These are phyloP conservation scores for Trichoderma brevicompactum DNA, from an alignment of 2,329 filamentous ascomycete genomes.

Conservation along the genomic window DNA sequence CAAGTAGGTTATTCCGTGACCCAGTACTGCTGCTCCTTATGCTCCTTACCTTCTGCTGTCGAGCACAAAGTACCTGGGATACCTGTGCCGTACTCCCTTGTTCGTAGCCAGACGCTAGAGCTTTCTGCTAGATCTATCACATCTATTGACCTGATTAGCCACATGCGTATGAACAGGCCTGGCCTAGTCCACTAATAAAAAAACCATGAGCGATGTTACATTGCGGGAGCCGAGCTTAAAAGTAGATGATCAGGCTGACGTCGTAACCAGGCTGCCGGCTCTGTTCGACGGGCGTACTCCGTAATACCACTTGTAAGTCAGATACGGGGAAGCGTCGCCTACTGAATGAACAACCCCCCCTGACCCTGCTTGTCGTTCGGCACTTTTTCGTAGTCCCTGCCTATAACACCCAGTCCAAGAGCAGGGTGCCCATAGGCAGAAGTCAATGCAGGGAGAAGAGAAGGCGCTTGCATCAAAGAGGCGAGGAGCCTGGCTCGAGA, in stretches of 20 bases:
- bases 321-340: conserved; percentile 3
- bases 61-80: neutral
- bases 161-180: conserved; percentile 16
- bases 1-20: neutral
- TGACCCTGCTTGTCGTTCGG: conserved; percentile 5
- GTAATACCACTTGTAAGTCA: neutral
- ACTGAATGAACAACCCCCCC: neutral
- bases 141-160: conserved; percentile 27
- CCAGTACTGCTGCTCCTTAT: neutral
- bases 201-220: conserved; percentile 16
- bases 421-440: conserved; percentile 10
- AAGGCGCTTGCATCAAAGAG: neutral
- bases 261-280: conserved; percentile 23
- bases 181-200: conserved; percentile 1
- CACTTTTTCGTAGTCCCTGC: conserved; percentile 8
- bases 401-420: neutral
- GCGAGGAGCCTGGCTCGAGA: neutral
- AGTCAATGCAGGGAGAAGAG: conserved; percentile 14
- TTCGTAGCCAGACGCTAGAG: conserved; percentile 17
- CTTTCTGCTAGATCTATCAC: conserved; percentile 29
- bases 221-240: conserved; percentile 25
- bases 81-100: conserved; percentile 8
- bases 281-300: conserved; percentile 21
- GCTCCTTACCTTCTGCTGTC: neutral
- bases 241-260: conserved; percentile 25